A percentile compares a stretch with the other conserved stretches of the same genome.
Conservation (phyloP, 2,329 filamentous ascomycete species). For the Teratosphaeria viscida region DNA sequence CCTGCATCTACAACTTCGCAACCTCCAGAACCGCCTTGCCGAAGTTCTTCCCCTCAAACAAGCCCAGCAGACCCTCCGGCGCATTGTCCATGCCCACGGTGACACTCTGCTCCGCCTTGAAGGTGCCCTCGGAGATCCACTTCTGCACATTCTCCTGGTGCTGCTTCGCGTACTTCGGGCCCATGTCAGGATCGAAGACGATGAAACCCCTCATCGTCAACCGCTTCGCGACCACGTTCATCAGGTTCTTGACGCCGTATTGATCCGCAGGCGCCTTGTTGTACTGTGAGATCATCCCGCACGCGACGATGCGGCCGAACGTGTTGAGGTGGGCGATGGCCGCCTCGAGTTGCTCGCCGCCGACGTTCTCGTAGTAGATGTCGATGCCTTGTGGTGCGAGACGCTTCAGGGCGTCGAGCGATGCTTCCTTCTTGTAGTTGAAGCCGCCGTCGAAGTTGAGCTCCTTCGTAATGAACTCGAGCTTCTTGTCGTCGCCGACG, state of each 20-base stretch:
- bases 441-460: constrained; percentile 65
- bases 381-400: constrained; percentile 70
- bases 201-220: constrained; percentile 68
- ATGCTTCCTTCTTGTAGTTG: constrained; percentile 79
- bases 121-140: constrained; percentile 65
- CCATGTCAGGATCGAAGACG: constrained; percentile 52
- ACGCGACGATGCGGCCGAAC: constrained; percentile 55
- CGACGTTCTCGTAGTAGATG: constrained; percentile 72
- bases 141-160: constrained; percentile 65
- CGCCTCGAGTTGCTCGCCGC: constrained; percentile 62
- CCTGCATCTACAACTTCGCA: constrained; percentile 9
- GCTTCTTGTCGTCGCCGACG: constrained; percentile 69
- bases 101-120: constrained; percentile 59
- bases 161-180: constrained; percentile 54
- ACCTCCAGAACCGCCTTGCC: constrained; percentile 76
- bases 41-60: constrained; percentile 71
- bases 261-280: constrained; percentile 49
- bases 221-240: constrained; percentile 55
- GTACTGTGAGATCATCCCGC: constrained; percentile 66
- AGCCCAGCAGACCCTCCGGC: constrained; percentile 60
- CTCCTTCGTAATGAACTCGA: constrained; percentile 61
- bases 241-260: constrained; percentile 58
- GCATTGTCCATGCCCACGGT: constrained; percentile 71
- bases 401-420: constrained; percentile 55
- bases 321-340: constrained; percentile 54